phyloP scores from a whole-genome alignment of 2,329 filamentous ascomycete species.

The Penicillium nordicum region DNA sequence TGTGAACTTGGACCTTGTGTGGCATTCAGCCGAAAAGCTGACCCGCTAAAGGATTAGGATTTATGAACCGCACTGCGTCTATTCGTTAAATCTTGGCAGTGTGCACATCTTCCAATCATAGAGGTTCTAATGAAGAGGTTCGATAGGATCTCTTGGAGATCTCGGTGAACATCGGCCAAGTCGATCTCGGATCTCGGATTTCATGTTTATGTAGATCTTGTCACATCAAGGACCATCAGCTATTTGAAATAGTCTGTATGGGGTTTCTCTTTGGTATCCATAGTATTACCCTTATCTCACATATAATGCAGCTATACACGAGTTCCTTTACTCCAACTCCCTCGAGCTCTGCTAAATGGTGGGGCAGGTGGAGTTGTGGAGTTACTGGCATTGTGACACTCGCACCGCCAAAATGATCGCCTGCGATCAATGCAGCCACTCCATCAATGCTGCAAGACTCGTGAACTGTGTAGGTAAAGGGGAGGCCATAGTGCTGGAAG shows the following conservation, averaged over 20 bases:
- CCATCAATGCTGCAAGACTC: no score
- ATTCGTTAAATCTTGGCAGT: not conserved
- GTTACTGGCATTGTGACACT: no score
- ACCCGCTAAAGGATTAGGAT: not conserved
- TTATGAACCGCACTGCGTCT: not conserved
- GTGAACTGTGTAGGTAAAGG: no score
- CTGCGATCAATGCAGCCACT: no score
- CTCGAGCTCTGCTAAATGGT: not conserved
- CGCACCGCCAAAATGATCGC: no score
- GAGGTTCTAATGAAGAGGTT: not conserved
- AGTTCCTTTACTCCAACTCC: not conserved
- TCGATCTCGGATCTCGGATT: not conserved
- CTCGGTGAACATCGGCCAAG: conserved; percentile 4
- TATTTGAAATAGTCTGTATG: not conserved
- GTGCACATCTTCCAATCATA: not conserved
- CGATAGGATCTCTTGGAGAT: not conserved
- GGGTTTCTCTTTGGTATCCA: no score
- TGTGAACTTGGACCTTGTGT: no score
- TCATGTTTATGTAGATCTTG: not conserved
- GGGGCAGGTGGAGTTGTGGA: not conserved
- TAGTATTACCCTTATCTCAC: not conserved
- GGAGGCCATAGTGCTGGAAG: no score
- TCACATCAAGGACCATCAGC: not conserved
- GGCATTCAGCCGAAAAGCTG: not conserved
- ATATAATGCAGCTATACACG: not conserved